Evolutionary conservation across 805 yeast genomes (phyloP).

Genomic region (Hanseniaspora lindneri): DNA sequence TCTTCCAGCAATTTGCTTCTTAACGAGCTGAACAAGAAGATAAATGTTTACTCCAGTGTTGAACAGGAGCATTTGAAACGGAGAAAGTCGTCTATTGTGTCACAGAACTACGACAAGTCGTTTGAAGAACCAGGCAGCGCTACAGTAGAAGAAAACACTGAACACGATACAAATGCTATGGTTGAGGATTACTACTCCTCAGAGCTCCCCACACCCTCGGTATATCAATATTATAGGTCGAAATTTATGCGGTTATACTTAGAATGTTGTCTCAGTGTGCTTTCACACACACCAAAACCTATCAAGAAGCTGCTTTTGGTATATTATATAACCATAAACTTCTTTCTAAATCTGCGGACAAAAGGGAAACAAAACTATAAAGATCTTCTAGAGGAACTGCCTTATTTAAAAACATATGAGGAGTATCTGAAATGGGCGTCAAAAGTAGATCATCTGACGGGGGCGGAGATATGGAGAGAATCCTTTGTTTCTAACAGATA

Average conservation of each 20-base stretch:
- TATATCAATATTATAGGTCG: slow-evolving; percentile 10
- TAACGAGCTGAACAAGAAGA: neutral
- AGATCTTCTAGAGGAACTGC: slow-evolving; percentile 33
- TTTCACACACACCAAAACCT: slow-evolving; percentile 6
- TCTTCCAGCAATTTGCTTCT: neutral
- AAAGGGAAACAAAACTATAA: slow-evolving; percentile 6
- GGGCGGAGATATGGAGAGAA: slow-evolving; percentile 60
- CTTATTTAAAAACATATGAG: slow-evolving; percentile 44
- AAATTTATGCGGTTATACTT: slow-evolving; percentile 8
- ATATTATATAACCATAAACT: neutral
- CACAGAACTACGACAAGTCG: neutral
- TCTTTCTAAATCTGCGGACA: slow-evolving; percentile 1
- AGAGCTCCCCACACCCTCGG: neutral
- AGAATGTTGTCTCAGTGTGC: slow-evolving; percentile 7
- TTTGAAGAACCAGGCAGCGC: neutral
- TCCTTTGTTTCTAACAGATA: slow-evolving; percentile 71
- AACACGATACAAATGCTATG: neutral
- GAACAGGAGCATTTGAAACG: slow-evolving; percentile 4
- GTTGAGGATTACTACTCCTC: slow-evolving; percentile 1
- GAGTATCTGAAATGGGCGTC: slow-evolving; percentile 57
- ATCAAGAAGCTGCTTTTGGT: neutral
- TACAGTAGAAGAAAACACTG: neutral
- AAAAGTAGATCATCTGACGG: slow-evolving; percentile 40
- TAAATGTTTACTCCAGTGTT: slow-evolving; percentile 2
- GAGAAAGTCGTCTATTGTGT: neutral